Conservation (phyloP, 78 protist genomes). For the Mastigamoeba balamuthi region DNA sequence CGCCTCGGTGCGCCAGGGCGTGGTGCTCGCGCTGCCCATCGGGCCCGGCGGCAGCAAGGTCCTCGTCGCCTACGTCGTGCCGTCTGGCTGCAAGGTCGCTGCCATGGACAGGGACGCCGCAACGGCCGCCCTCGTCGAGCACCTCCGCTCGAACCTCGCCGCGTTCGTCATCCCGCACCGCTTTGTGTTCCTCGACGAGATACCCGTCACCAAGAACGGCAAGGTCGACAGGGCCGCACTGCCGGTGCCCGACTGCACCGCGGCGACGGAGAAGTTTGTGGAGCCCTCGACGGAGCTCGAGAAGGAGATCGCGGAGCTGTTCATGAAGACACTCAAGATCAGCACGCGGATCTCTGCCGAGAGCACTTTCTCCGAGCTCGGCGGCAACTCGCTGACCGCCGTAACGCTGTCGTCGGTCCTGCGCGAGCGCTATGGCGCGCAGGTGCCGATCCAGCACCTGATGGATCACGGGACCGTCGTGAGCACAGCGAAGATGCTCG, state of each 20-base stretch:
- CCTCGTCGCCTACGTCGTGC: neutral
- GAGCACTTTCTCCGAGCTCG: slow-evolving; percentile 19
- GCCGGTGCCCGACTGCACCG: neutral
- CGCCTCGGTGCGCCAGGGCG: neutral
- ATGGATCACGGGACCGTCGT: too few relatives aligned
- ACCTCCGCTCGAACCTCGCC: slow-evolving; percentile 3
- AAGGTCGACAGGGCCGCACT: slow-evolving; percentile 20
- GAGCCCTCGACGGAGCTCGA: neutral
- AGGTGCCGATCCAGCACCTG: too few relatives aligned
- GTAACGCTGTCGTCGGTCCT: too few relatives aligned
- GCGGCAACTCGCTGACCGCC: slow-evolving; percentile 32
- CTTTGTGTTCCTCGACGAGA: neutral
- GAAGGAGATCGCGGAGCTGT: too few relatives aligned
- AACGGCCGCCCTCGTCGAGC: neutral
- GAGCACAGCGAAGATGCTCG: too few relatives aligned
- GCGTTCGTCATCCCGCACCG: slow-evolving; percentile 32
- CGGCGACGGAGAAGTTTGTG: neutral
- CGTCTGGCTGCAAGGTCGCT: neutral
- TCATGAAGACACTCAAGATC: too few relatives aligned
- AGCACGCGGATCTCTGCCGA: too few relatives aligned
- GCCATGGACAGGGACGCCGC: too few relatives aligned
- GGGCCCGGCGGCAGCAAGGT: neutral
- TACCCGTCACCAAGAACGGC: slow-evolving; percentile 37
- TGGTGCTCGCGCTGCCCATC: slow-evolving; percentile 1
- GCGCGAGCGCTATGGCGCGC: too few relatives aligned